phyloP scores from a whole-genome alignment of 495 filamentous ascomycete species.

The Podospora bellae-mahoneyi region DNA sequence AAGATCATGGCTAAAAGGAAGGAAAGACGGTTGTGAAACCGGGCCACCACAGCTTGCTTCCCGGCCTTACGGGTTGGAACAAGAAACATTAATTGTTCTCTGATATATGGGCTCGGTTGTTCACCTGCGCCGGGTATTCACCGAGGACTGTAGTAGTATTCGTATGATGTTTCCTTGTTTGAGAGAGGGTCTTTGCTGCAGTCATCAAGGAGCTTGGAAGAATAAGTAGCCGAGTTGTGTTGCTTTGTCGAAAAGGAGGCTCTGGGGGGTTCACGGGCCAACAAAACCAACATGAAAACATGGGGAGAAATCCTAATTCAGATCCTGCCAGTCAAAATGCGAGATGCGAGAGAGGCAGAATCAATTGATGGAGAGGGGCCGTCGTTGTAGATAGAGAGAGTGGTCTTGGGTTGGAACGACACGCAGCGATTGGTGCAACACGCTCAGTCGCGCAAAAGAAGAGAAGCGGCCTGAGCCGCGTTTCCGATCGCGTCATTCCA shows the following conservation, averaged over 20 bases:
- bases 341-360: constrained; percentile 16
- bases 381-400: not conserved
- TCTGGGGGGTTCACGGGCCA: too few species aligned
- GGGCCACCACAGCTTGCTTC: not conserved
- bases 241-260: too few species aligned
- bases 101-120: not conserved
- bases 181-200: not conserved
- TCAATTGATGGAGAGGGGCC: too few species aligned
- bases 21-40: not conserved
- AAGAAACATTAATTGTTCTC: not conserved
- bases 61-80: not conserved
- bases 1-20: not conserved
- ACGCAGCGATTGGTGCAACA: constrained; percentile 31
- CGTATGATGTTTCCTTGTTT: not conserved
- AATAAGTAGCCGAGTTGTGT: too few species aligned
- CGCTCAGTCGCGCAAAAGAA: constrained; percentile 20
- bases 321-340: not conserved
- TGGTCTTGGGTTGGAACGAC: constrained; percentile 2
- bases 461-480: constrained; percentile 20
- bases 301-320: not conserved
- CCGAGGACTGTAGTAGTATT: not conserved
- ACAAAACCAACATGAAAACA: too few species aligned
- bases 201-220: too few species aligned
- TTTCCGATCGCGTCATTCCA: constrained; percentile 30
- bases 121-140: not conserved